Base-by-base conservation (phyloP, 2,329 filamentous ascomycete genomes). In the Arthroderma sp. region DNA sequence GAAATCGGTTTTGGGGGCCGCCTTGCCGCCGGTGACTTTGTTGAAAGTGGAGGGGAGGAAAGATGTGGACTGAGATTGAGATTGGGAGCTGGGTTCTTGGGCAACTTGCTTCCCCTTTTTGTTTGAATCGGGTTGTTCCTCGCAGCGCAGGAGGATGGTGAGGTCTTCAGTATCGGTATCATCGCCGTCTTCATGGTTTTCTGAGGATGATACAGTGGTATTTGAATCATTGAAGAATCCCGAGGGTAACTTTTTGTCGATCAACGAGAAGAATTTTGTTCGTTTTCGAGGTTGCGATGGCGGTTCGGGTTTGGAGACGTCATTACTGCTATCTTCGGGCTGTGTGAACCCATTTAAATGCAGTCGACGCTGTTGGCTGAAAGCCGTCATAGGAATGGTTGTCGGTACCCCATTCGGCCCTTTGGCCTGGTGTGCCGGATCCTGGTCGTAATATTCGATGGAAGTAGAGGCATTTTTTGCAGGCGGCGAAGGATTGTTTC, bases 1-100 rank as follows among this genome's bases (percentile, higher is more conserved):
- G 53, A 91, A 94, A 53, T 78, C 71, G 0, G 74, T 80, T 42
- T 66, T 54, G 27, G 58, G 48, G 7, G 32, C 28, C 9, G 41
- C 28, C 11, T 37, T 43, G 33, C 27, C 3, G 15, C 15, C 15
- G 15, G 15, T 22, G 15, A 22, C 15, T 22, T 22, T 22, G 15
- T 22, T 22, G 15, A 22, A 22, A 22, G 15, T 22, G 15, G 15
- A 22, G 15, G 15, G 3, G 15, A 22, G 15, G 15, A 22, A 8
- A 10, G 42, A 15, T 34, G 27, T 6, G 6, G 37, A n/a, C 36
- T 30, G 11, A 27, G 37, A 15, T 29, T 31, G 37, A 22, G 22
- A 10, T 6, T 40, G 10, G 30, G 10, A n/a, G 31, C 36, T 34
- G 11, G 38, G 31, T 7, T 11, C 10, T 41, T 22, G 15, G 15